phyloP scores from a whole-genome alignment of 768 basidiomycete genomes.

The Cystobasidium tubakii region DNA sequence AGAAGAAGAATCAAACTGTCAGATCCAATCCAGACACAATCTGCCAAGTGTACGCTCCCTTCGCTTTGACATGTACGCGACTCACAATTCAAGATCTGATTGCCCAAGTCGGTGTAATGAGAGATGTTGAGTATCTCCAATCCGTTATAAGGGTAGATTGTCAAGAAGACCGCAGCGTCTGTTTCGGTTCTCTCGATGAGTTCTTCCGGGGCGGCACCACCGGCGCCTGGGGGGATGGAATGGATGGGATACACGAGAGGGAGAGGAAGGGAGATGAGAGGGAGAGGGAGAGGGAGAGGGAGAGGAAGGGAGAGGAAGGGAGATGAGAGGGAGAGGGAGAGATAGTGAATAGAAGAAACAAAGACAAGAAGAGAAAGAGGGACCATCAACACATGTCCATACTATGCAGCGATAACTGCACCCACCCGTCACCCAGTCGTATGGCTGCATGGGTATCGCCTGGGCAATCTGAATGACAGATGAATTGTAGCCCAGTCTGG shows the following conservation, averaged over 20 bases:
- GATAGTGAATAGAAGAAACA: too few relatives aligned
- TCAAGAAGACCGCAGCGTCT: constrained; percentile 47
- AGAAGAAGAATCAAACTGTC: too few relatives aligned
- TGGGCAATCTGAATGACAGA: constrained; percentile 46
- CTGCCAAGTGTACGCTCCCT: background rate
- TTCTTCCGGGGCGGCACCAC: constrained; percentile 45
- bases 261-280: background rate
- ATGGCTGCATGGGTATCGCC: constrained; percentile 43
- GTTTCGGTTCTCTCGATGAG: constrained; percentile 43
- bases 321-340: too few relatives aligned
- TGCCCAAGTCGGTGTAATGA: constrained; percentile 43
- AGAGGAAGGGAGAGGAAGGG: too few relatives aligned
- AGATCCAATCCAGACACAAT: too few relatives aligned
- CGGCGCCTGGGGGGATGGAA: constrained; percentile 44
- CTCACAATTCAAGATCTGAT: constrained; percentile 45
- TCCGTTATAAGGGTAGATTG: constrained; percentile 44
- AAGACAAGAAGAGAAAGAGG: too few relatives aligned
- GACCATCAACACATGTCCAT: background rate
- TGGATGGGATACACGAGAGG: background rate
- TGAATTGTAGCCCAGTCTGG: constrained; percentile 41
- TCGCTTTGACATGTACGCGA: too few relatives aligned
- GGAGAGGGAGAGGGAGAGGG: background rate
- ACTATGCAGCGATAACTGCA: background rate
- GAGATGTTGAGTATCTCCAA: constrained; percentile 40
- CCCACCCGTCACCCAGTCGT: constrained; percentile 42